Evolutionary conservation across 352 stramenopile genomes (phyloP), one percentile per base, ranked within the genome.

Genomic region (Phytophthora litchii): DNA sequence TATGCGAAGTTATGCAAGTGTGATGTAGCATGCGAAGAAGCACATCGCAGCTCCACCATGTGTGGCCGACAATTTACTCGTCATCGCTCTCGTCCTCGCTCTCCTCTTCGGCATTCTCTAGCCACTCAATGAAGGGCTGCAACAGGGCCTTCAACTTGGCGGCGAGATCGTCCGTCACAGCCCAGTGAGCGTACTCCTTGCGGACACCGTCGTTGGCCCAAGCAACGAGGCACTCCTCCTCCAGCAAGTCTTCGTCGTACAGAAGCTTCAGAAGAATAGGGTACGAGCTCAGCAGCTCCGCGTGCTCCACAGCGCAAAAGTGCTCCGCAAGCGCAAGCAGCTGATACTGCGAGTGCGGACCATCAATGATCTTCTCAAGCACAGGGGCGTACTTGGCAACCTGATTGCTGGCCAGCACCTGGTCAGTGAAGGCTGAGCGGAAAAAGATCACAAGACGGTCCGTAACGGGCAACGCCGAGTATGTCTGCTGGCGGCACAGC

Each of bases 221-320:
- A 41, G 92, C 79, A 4, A 98, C 68, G 14, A 99, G 92, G 25
- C 76, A 91, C 47, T 99, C 95, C 63, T 99, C 97, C 34, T 98
- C 91, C 12, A 99, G 66, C 11, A 98, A 64, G 61, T 99, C 97
- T 48, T 98, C 91, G 64, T 99, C 97, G 77, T 98, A 99, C 6
- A 99, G 62, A 12, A 98, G 77, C 86, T 99, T 99, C 19, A 99
- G 74, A 23, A 99, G 74, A 34, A 99, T 90, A 25, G 96, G 90
- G 73, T 98, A 99, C 37, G 83, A 82, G 23, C 63, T 67, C 16
- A 80, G 57, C 14, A 96, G 56, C 21, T 83, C 69, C 14, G 92
- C 80, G 56, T 96, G 86, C 67, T 97, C 86, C 10, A 97, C 89
- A 4, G 83, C 88, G 55, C 88, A 98, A 38, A 98, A 89, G 44